phyloP scores from a whole-genome alignment of 768 basidiomycete species.

The Jaapia argillacea region DNA sequence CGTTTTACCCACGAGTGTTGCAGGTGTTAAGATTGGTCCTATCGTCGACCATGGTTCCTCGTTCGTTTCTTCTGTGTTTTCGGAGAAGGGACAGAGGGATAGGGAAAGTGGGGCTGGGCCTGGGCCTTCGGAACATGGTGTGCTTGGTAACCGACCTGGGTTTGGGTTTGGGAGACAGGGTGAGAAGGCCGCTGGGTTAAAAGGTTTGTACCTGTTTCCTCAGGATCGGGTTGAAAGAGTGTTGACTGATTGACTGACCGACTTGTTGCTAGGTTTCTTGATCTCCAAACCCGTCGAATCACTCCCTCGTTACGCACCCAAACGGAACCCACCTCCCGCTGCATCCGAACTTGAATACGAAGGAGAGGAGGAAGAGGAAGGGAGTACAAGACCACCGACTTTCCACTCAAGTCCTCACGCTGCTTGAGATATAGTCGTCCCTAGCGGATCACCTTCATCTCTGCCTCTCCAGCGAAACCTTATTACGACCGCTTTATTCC shows the following conservation, averaged over 20 bases:
- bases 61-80: neutral
- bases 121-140: neutral
- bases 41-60: neutral
- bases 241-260: neutral
- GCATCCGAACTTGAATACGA: too few species aligned
- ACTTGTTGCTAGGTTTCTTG: conserved; percentile 12
- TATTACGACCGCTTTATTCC: too few species aligned
- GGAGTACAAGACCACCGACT: too few species aligned
- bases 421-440: too few species aligned
- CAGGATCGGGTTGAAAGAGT: neutral
- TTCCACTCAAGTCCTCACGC: too few species aligned
- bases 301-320: conserved; percentile 12
- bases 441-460: too few species aligned
- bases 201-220: conserved; percentile 7
- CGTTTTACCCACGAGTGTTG: conserved; percentile 33
- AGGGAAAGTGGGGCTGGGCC: neutral
- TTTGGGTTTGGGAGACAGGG: conserved; percentile 27
- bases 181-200: conserved; percentile 20
- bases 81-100: neutral
- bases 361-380: too few species aligned
- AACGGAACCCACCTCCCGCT: too few species aligned
- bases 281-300: conserved; percentile 12
- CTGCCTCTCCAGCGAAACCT: too few species aligned
- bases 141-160: conserved; percentile 5
- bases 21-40: neutral